These are phyloP conservation scores for Massariosphaeria phaeospora DNA, from an alignment of 495 filamentous ascomycete genomes.

Conservation along the genomic window DNA sequence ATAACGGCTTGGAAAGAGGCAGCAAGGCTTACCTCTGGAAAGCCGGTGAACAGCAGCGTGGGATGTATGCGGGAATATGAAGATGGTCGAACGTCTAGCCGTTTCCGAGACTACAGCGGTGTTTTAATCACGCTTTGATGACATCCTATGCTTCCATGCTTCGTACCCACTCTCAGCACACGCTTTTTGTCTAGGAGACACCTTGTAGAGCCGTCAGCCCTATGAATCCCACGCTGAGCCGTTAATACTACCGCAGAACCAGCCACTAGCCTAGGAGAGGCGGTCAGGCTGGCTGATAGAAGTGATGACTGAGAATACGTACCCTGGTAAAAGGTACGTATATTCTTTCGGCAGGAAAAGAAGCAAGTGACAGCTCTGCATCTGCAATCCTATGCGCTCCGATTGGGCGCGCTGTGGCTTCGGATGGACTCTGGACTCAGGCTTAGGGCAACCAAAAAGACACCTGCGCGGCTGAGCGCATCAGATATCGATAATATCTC, in stretches of 20 bases:
- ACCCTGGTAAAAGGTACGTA: neutral
- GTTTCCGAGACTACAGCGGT: conserved; percentile 15
- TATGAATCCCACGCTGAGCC: conserved; percentile 1
- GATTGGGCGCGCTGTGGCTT: too few relatives aligned
- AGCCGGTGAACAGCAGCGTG: conserved; percentile 1
- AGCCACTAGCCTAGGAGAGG: neutral
- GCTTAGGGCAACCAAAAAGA: too few relatives aligned
- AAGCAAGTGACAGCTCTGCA: neutral
- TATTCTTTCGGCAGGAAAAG: neutral
- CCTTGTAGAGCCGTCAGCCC: conserved; percentile 15
- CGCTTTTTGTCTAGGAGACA: conserved; percentile 1
- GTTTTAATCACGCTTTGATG: conserved; percentile 18
- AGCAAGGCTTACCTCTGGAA: neutral
- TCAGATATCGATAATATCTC: too few relatives aligned
- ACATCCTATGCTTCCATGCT: neutral
- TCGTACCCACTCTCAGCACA: neutral
- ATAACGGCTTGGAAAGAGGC: conserved; percentile 2
- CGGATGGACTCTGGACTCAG: too few relatives aligned
- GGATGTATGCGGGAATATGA: neutral
- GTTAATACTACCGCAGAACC: too few relatives aligned
- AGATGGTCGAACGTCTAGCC: conserved; percentile 4
- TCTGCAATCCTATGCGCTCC: neutral
- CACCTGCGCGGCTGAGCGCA: too few relatives aligned
- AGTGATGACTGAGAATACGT: neutral
- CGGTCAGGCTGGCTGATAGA: neutral